Evolutionary conservation across 768 basidiomycete species (phyloP).

Genomic region (Baorangia bicolor): DNA sequence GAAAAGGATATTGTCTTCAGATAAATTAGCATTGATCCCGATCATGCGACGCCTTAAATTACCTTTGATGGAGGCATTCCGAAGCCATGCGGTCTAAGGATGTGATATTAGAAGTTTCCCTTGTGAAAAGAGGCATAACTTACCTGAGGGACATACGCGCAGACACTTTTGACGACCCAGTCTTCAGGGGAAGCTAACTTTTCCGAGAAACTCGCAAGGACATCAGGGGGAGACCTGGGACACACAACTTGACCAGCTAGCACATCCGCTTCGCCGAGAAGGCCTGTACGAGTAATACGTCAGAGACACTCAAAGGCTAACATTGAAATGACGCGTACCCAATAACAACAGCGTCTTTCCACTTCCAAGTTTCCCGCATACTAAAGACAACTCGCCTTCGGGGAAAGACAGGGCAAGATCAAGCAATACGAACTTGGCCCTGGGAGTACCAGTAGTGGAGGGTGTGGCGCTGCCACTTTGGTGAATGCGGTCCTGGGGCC

Average conservation of each 20-base stretch:
- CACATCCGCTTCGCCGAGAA: constrained; percentile 61
- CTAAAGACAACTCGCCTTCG: constrained; percentile 69
- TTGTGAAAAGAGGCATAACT: constrained; percentile 14
- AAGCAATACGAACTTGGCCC: constrained; percentile 74
- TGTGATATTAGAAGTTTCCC: neutral
- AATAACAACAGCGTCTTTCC: constrained; percentile 87
- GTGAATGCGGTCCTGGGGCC: constrained; percentile 73
- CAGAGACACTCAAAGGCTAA: neutral
- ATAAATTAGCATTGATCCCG: constrained; percentile 36
- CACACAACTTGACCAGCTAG: constrained; percentile 78
- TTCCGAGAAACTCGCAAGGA: constrained; percentile 59
- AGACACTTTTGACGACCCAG: constrained; percentile 77
- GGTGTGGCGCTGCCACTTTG: constrained; percentile 45
- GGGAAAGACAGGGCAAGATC: constrained; percentile 81
- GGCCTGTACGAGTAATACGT: constrained; percentile 40
- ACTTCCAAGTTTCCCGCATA: constrained; percentile 87
- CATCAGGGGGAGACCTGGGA: constrained; percentile 82
- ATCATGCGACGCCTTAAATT: constrained; percentile 14
- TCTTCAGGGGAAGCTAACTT: constrained; percentile 46
- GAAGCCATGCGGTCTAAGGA: constrained; percentile 60
- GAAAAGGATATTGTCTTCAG: constrained; percentile 72
- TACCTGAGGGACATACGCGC: constrained; percentile 86
- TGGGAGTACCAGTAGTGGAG: constrained; percentile 69
- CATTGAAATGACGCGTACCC: constrained; percentile 34
- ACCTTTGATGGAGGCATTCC: constrained; percentile 57